phyloP scores from a whole-genome alignment of 257 asterid genomes.

The Echium plantagineum region DNA sequence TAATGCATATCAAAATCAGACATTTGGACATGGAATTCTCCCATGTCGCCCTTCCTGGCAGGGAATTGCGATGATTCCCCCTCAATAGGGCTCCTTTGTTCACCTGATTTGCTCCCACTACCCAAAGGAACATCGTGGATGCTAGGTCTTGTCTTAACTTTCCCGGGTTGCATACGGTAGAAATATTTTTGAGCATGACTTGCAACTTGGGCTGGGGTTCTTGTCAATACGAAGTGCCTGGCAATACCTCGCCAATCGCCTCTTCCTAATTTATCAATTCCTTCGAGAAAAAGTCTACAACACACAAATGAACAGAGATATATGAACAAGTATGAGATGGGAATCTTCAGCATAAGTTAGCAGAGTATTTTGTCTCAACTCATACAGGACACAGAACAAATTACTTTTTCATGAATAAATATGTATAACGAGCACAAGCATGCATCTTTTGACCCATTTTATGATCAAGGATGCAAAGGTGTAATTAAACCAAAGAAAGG shows the following conservation, averaged over 20 bases:
- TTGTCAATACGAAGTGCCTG: neutral
- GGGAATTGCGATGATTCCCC: neutral
- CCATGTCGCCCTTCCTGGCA: neutral
- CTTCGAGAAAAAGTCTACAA: neutral
- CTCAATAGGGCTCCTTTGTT: neutral
- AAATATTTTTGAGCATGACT: neutral
- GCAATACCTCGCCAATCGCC: neutral
- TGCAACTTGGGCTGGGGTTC: neutral
- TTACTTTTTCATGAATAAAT: too few relatives aligned
- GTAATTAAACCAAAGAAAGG: too few relatives aligned
- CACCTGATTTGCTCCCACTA: too few relatives aligned
- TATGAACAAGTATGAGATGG: too few relatives aligned
- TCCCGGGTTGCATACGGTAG: neutral
- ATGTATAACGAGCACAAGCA: too few relatives aligned
- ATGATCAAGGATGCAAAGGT: too few relatives aligned
- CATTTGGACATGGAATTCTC: too few relatives aligned
- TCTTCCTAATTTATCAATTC: neutral
- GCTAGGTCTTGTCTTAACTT: neutral
- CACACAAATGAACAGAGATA: neutral
- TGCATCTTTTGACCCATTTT: too few relatives aligned
- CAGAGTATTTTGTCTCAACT: too few relatives aligned
- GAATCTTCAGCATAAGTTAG: too few relatives aligned
- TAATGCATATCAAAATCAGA: too few relatives aligned
- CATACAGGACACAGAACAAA: too few relatives aligned
- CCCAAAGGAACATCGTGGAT: neutral